Conservation (phyloP, 352 stramenopile genomes). For the Aphanomyces stellatus region DNA sequence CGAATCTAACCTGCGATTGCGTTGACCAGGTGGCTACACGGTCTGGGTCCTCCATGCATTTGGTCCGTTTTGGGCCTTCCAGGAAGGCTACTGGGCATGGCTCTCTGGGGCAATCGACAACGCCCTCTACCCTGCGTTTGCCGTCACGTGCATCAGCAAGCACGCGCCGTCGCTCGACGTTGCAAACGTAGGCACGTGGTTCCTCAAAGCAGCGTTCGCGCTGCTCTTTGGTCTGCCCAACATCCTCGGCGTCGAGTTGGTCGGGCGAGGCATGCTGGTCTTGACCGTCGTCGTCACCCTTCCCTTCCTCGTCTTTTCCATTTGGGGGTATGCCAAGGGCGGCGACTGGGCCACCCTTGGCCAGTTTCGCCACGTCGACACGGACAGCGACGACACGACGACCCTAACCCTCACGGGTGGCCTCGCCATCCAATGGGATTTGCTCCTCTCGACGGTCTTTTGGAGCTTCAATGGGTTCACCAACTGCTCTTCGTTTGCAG, state of each 20-base stretch:
- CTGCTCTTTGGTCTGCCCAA: slow-evolving; percentile 34
- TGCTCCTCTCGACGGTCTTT: slow-evolving; percentile 90
- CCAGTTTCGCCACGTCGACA: slow-evolving; percentile 29
- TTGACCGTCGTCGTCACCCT: slow-evolving; percentile 83
- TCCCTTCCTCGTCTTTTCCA: slow-evolving; percentile 64
- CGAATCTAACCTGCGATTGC: not conserved
- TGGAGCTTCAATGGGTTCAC: slow-evolving; percentile 95
- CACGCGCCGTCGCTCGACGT: slow-evolving; percentile 27
- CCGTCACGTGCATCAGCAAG: slow-evolving; percentile 33
- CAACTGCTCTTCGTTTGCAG: slow-evolving; percentile 82
- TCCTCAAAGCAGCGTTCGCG: slow-evolving; percentile 37
- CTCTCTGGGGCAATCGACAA: slow-evolving; percentile 88
- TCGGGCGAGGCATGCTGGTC: slow-evolving; percentile 61
- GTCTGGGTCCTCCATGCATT: slow-evolving; percentile 89
- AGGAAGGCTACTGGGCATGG: slow-evolving; percentile 77
- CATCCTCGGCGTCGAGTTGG: slow-evolving; percentile 62
- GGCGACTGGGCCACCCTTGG: slow-evolving; percentile 33
- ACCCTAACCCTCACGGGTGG: slow-evolving; percentile 12
- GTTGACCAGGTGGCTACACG: slow-evolving; percentile 55
- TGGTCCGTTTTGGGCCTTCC: slow-evolving; percentile 80
- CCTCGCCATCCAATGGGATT: slow-evolving; percentile 59
- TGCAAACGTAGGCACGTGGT: slow-evolving; percentile 24
- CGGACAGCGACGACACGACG: slow-evolving; percentile 6
- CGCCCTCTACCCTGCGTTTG: slow-evolving; percentile 85
- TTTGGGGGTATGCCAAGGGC: slow-evolving; percentile 28